Conservation (phyloP, 1,139 yeast genomes). For the Geotrichum carabidarum region DNA sequence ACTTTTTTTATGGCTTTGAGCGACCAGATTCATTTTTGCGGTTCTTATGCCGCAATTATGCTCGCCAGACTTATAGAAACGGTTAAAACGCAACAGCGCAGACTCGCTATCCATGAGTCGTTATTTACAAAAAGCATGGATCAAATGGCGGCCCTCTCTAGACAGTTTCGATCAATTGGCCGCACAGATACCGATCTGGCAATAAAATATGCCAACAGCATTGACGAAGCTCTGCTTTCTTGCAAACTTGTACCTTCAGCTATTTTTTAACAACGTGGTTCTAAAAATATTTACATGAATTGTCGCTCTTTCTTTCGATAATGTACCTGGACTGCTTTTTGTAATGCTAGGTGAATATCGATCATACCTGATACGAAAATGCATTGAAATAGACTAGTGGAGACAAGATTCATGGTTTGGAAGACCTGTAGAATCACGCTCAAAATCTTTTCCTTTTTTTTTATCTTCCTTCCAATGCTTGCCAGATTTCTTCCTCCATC, state of each 20-base stretch:
- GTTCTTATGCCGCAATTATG: slow-evolving; percentile 49
- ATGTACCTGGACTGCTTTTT: too few species aligned
- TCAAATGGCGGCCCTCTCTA: slow-evolving; percentile 5
- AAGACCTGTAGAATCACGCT: too few species aligned
- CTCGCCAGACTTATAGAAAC: slow-evolving; percentile 36
- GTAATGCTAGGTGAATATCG: too few species aligned
- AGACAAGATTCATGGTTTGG: neutral
- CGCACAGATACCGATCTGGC: slow-evolving; percentile 24
- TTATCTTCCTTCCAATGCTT: neutral
- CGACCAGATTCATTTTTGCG: slow-evolving; percentile 61
- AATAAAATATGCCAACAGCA: slow-evolving; percentile 26
- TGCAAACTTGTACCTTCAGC: slow-evolving; percentile 13
- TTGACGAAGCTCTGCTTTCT: slow-evolving; percentile 18
- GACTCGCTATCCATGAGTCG: slow-evolving; percentile 12
- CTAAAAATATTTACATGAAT: neutral
- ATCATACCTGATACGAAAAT: too few species aligned
- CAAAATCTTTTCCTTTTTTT: neutral
- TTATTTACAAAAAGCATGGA: slow-evolving; percentile 16
- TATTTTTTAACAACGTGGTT: neutral
- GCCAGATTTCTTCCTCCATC: too few species aligned
- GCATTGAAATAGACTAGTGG: too few species aligned
- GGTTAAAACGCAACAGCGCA: slow-evolving; percentile 13
- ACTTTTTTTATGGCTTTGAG: slow-evolving; percentile 64
- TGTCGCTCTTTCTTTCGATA: too few species aligned
- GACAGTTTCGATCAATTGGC: slow-evolving; percentile 11